Evolutionary conservation across 163 green algal species (phyloP).

Genomic region (Coccomyxa subellipsoidea): DNA sequence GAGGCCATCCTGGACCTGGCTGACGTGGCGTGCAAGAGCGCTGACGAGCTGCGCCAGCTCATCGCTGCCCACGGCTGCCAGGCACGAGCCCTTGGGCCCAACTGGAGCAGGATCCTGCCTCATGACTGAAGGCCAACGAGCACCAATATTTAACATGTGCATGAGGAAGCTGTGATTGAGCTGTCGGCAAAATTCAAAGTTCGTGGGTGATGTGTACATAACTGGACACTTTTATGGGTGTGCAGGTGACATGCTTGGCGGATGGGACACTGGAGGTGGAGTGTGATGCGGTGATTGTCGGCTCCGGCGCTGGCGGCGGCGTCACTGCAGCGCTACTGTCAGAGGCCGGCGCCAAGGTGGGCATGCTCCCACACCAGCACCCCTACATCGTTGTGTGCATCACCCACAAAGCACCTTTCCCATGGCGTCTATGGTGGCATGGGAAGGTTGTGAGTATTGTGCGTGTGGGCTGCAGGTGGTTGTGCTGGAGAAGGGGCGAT

Average conservation of each 20-base stretch:
- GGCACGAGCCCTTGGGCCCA: not conserved
- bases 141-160: too few relatives aligned
- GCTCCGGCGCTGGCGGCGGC: conserved; percentile 60
- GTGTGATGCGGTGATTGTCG: conserved; percentile 67
- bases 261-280: conserved; percentile 11
- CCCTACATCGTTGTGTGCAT: too few relatives aligned
- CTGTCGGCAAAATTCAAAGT: too few relatives aligned
- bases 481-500: conserved; percentile 52
- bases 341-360: conserved; percentile 40
- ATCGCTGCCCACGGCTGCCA: not conserved
- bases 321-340: conserved; percentile 59
- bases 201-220: too few relatives aligned
- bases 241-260: conserved; percentile 16
- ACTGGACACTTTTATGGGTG: conserved; percentile 13
- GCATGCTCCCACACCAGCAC: too few relatives aligned
- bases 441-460: not conserved
- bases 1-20: conserved; percentile 31
- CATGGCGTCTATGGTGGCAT: too few relatives aligned
- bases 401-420: too few relatives aligned
- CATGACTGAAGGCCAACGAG: too few relatives aligned
- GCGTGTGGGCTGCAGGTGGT: conserved; percentile 22
- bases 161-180: too few relatives aligned
- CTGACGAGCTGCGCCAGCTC: conserved; percentile 6
- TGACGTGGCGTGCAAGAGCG: not conserved
- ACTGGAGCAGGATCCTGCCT: too few relatives aligned